Evolutionary conservation across 495 filamentous ascomycete species (phyloP).

Genomic region (Penicillium mononematosum): DNA sequence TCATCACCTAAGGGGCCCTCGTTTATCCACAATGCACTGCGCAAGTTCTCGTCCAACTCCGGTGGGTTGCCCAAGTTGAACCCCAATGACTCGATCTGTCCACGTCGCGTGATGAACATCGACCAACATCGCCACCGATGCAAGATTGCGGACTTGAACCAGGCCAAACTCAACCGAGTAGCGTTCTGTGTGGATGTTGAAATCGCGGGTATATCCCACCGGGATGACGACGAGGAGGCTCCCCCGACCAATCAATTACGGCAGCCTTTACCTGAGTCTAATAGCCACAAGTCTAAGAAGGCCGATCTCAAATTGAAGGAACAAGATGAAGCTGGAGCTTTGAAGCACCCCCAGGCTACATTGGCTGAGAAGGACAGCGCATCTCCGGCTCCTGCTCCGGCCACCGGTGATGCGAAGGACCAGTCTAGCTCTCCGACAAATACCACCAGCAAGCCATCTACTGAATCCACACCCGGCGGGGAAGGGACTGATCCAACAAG

Average conservation of each 20-base stretch:
- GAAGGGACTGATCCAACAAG: conserved; percentile 54
- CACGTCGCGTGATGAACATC: conserved; percentile 80
- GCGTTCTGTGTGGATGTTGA: conserved; percentile 97
- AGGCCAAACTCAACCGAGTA: conserved; percentile 77
- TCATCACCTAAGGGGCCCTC: conserved; percentile 67
- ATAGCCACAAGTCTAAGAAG: conserved; percentile 53
- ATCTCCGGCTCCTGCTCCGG: neutral
- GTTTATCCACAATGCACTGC: conserved; percentile 77
- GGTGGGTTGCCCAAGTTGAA: conserved; percentile 50
- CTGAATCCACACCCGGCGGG: conserved; percentile 34
- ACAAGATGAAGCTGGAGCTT: conserved; percentile 64
- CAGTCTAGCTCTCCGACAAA: conserved; percentile 9
- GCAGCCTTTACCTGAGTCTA: conserved; percentile 28
- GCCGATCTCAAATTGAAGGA: conserved; percentile 59
- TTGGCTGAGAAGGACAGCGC: conserved; percentile 57
- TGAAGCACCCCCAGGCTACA: conserved; percentile 60
- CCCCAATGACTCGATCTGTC: conserved; percentile 57
- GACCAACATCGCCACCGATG: conserved; percentile 78
- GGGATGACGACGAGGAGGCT: conserved; percentile 42
- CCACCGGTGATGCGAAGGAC: conserved; percentile 1
- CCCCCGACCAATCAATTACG: conserved; percentile 31
- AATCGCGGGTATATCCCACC: conserved; percentile 68
- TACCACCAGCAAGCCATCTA: conserved; percentile 5
- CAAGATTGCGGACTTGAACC: conserved; percentile 73
- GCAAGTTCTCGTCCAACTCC: conserved; percentile 71